Base-by-base conservation (phyloP, 1,139 yeast species). In the Kurtzmaniella natalensis region DNA sequence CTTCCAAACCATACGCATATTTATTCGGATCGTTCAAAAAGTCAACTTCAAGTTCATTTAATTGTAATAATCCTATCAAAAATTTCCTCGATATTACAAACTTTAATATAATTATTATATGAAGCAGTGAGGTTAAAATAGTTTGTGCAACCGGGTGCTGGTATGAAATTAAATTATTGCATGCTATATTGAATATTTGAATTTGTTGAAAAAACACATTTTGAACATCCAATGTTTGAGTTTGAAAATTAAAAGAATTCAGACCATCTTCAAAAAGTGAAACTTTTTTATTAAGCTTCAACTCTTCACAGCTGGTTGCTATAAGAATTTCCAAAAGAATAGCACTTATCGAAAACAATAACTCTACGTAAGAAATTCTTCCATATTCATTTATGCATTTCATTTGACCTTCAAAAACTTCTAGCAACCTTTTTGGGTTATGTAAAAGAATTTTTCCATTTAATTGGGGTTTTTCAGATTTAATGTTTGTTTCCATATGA, bases 101-200 rank as follows among this genome's bases (percentile, higher is more conserved):
- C 38, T 62, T 64, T 33, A 64, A 48, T 5, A 62, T 54, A 7
- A 58, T 40, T 7, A 61, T 49, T 16, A 65, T 53, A 28, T 63
- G 68, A 24, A 63, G 45, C 11, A 59, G 46, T 37, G 55, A 53
- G 7, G 55, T 45, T 19, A 59, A 40, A 2, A 59, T 43, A 8
- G 50, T 42, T 7, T 30, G 21, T 4, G 30, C 25, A 14, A 18
- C 23, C 18, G n/a, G 18, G 13, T 31, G 7, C 9, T 22, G 32
- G 3, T 13, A 18, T 11, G 25, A 30, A 14, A 37, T 42, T 23
- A 58, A 42, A 37, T 57, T 59, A 24, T 35, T 39, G 8, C 51
- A 40, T 7, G 61, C 35, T 36, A 53, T 51, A 36, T 59, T 57
- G 42, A 61, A 62, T 20, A 66, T 46, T 29, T 49, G 53, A 9